Evolutionary conservation across 2,329 filamentous ascomycete genomes (phyloP).

Genomic region (Lecanicillium sp.): DNA sequence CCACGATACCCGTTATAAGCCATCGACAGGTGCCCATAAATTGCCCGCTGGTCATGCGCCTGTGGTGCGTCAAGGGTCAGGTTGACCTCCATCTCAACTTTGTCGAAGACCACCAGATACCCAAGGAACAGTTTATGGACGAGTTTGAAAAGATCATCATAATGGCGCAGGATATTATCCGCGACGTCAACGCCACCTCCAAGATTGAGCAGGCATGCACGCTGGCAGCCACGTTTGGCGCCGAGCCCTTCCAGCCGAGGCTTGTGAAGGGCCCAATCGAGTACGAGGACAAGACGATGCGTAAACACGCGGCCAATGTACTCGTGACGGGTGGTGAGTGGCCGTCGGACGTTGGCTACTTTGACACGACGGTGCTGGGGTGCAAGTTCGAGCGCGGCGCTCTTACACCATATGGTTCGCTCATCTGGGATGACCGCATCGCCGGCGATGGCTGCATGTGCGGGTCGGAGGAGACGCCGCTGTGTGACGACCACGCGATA

Average conservation of each 20-base stretch:
- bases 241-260: not conserved
- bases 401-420: slow-evolving; percentile 1
- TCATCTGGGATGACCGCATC: slow-evolving; percentile 9
- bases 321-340: slow-evolving; percentile 9
- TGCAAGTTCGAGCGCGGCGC: slow-evolving; percentile 8
- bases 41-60: slow-evolving; percentile 5
- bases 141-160: slow-evolving; percentile 3
- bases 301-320: slow-evolving; percentile 1
- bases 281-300: not conserved
- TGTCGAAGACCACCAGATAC: slow-evolving; percentile 1
- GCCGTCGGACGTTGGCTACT: slow-evolving; percentile 7
- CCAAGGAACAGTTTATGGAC: not conserved
- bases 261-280: not conserved
- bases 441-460: not conserved
- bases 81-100: slow-evolving; percentile 6
- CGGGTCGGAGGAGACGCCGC: not conserved
- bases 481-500: slow-evolving; percentile 3
- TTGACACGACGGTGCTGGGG: slow-evolving; percentile 7
- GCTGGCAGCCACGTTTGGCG: slow-evolving; percentile 7
- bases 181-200: slow-evolving; percentile 6
- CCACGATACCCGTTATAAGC: not conserved
- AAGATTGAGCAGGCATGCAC: slow-evolving; percentile 7
- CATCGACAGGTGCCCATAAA: not conserved
- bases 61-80: slow-evolving; percentile 11
- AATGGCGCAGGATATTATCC: slow-evolving; percentile 5